Base-by-base conservation (phyloP, 495 filamentous ascomycete genomes). In the Letharia columbiana region DNA sequence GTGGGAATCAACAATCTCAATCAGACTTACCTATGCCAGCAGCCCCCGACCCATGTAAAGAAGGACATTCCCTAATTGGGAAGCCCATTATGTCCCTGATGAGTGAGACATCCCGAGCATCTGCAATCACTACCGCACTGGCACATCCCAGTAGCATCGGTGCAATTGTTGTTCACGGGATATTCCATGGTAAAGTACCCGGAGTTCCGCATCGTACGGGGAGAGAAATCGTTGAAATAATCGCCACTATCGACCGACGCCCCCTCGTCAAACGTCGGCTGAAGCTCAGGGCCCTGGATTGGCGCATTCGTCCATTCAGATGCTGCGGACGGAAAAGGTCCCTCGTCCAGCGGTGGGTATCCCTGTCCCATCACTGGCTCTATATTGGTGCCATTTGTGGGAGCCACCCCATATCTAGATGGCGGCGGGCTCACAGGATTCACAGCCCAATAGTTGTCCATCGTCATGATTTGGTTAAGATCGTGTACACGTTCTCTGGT, bases 401-500 rank as follows among this genome's bases (percentile, higher is more conserved):
- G 20, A 47, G 20, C 18, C 7, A 23, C 52, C 12, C 31, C 54
- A 65, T 47, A 39, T 18, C 35, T 41, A 44, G 56, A 41, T 45
- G 47, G 63, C n/a, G 56, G 54, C 31, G 17, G 54, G 28, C 52
- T 61, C 41, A 33, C 56, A 17, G 15, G 56, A 10, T 35, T 37
- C 18, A 4, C 0, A 31, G 28, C 11, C 56, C 13, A 33, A 15
- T 60, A 37, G 15, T n/a, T 39, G 42, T 65, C 63, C 11, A 3
- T 65, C 47, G 39, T 35, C 18, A 66, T 40, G 28, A 66, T 54
- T 45, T 20, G 28, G n/a, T 8, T 74, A 75, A 83, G 79, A 61
- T 81, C 77, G 65, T 79, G 77, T 11, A 91, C 83, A 71, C 87
- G 87, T 56, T 87, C 78, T 49, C 79, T 77, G n/a, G 86, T 90